Percentiles rank a stretch among this genome's conserved stretches.
These are phyloP conservation scores for Umbilicaria muhlenbergii DNA, from an alignment of 495 filamentous ascomycete species.

Conservation along the genomic window DNA sequence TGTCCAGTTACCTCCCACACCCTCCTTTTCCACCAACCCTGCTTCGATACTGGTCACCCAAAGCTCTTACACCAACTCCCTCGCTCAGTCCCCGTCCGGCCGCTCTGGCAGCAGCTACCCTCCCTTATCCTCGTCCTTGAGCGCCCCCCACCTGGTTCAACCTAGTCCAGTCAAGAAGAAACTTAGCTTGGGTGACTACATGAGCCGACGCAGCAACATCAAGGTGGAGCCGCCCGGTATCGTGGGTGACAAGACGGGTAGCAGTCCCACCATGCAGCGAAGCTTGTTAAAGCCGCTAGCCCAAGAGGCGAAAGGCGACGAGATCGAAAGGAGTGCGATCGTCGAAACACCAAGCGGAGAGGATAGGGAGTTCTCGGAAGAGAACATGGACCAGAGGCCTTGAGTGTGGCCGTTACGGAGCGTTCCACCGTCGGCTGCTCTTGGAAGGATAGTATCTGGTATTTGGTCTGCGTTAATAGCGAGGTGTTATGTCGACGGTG, in stretches of 20 bases:
- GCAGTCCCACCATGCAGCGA: slow-evolving; percentile 6
- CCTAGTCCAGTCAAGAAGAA: slow-evolving; percentile 49
- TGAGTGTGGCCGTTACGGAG: not conserved
- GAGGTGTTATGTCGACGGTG: too few species aligned
- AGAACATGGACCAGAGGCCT: slow-evolving; percentile 2
- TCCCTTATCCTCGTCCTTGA: slow-evolving; percentile 18
- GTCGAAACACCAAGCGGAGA: slow-evolving; percentile 10
- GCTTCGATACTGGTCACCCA: slow-evolving; percentile 4
- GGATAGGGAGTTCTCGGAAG: slow-evolving; percentile 1
- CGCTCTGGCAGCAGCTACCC: slow-evolving; percentile 1
- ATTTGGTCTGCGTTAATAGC: too few species aligned
- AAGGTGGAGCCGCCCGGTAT: slow-evolving; percentile 10
- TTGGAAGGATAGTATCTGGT: too few species aligned
- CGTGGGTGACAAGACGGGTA: slow-evolving; percentile 5
- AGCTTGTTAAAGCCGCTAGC: slow-evolving; percentile 4
- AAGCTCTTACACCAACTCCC: slow-evolving; percentile 1
- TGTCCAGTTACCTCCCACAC: slow-evolving; percentile 24
- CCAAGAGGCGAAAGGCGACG: slow-evolving; percentile 2
- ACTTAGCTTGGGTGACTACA: slow-evolving; percentile 52
- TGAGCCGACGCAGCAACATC: slow-evolving; percentile 29
- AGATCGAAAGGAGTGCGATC: slow-evolving; percentile 6
- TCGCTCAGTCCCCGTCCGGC: slow-evolving; percentile 17
- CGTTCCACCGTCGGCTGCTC: too few species aligned
- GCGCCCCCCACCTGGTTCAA: slow-evolving; percentile 22
- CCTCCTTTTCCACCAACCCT: slow-evolving; percentile 2